These are phyloP conservation scores for Pythium biforme DNA, from an alignment of 352 stramenopile species.

Conservation along the genomic window DNA sequence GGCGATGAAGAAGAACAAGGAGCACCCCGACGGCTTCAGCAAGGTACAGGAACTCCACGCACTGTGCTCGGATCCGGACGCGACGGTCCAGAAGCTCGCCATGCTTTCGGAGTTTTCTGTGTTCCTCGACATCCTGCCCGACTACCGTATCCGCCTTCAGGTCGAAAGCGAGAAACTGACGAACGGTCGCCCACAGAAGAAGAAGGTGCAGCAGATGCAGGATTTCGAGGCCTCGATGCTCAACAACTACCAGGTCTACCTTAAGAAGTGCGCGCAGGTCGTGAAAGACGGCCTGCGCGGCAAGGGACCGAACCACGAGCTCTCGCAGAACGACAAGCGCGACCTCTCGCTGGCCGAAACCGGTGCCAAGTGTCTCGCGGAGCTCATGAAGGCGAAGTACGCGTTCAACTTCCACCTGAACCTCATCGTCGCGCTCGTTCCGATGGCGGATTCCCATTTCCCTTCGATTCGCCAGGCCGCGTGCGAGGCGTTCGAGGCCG, in stretches of 20 bases:
- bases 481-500: slow-evolving; percentile 64
- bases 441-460: slow-evolving; percentile 72
- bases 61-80: slow-evolving; percentile 69
- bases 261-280: slow-evolving; percentile 71
- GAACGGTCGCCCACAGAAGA: slow-evolving; percentile 77
- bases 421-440: slow-evolving; percentile 77
- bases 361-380: slow-evolving; percentile 65
- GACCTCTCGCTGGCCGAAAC: slow-evolving; percentile 67
- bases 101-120: slow-evolving; percentile 93
- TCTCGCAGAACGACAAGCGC: slow-evolving; percentile 34
- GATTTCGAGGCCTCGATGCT: slow-evolving; percentile 77
- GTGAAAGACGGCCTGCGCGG: slow-evolving; percentile 59
- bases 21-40: slow-evolving; percentile 72
- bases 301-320: slow-evolving; percentile 46
- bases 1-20: slow-evolving; percentile 85
- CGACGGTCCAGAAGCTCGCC: slow-evolving; percentile 81
- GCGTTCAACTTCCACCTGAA: slow-evolving; percentile 88
- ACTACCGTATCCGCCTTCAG: slow-evolving; percentile 93
- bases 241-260: slow-evolving; percentile 80
- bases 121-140: slow-evolving; percentile 94
- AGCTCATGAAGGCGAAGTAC: slow-evolving; percentile 83
- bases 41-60: slow-evolving; percentile 79
- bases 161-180: slow-evolving; percentile 76
- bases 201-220: slow-evolving; percentile 86
- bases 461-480: slow-evolving; percentile 45